Percentiles rank a stretch among this genome's conserved stretches.
Evolutionary conservation across 805 yeast species (phyloP).

Genomic region (Candida chauliodis): DNA sequence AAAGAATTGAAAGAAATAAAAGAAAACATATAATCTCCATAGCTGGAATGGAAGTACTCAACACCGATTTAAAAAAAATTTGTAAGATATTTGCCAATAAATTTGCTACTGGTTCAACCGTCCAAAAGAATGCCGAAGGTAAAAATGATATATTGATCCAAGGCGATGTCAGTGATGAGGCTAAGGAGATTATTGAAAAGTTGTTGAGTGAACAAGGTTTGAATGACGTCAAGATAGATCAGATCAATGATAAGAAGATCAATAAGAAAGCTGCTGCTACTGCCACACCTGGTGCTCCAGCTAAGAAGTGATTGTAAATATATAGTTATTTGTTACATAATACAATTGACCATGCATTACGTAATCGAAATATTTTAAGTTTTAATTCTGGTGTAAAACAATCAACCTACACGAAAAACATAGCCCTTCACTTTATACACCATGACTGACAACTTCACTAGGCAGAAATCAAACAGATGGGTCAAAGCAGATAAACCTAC

Average conservation of each 20-base stretch:
- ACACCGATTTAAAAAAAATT: conserved; percentile 82
- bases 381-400: too few relatives aligned
- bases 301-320: not conserved
- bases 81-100: conserved; percentile 90
- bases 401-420: conserved; percentile 1
- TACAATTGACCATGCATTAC: too few relatives aligned
- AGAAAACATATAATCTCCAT: conserved; percentile 84
- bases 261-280: conserved; percentile 33
- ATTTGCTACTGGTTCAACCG: conserved; percentile 95
- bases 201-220: conserved; percentile 79
- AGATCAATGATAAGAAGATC: conserved; percentile 76
- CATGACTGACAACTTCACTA: conserved; percentile 36
- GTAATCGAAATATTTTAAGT: too few relatives aligned
- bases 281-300: not conserved
- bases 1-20: conserved; percentile 86
- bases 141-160: conserved; percentile 89
- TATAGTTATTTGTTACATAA: not conserved
- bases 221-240: conserved; percentile 83
- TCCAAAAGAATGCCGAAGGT: conserved; percentile 84
- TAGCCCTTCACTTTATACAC: not conserved
- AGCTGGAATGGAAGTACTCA: conserved; percentile 84
- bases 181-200: conserved; percentile 68
- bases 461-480: conserved; percentile 44
- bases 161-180: conserved; percentile 93
- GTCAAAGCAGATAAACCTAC: conserved; percentile 37